These are phyloP conservation scores for Benincasa hispida DNA, from an alignment of 306 rosid species.

Conservation along the genomic window DNA sequence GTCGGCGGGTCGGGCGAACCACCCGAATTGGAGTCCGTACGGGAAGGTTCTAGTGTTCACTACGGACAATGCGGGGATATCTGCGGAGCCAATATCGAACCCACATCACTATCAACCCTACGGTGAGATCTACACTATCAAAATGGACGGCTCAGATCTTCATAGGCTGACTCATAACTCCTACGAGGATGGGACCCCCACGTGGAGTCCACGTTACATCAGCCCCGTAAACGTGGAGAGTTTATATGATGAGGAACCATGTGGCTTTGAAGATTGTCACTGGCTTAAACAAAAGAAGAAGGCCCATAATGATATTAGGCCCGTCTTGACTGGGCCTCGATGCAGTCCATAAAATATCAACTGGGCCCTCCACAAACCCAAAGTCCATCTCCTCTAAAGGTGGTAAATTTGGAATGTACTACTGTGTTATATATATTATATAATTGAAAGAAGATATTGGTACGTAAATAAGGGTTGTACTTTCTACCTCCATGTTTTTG, in stretches of 20 bases:
- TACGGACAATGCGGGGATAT: constrained; percentile 54
- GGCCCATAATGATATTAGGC: neutral
- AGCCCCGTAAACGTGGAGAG: constrained; percentile 31
- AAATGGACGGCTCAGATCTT: constrained; percentile 58
- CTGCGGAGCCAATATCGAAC: constrained; percentile 84
- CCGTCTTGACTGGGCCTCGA: constrained; percentile 4
- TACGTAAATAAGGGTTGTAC: neutral
- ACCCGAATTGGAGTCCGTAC: constrained; percentile 69
- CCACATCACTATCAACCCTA: constrained; percentile 74
- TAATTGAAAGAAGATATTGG: neutral
- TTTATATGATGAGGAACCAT: constrained; percentile 26
- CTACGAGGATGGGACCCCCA: constrained; percentile 75
- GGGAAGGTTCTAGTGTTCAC: constrained; percentile 49
- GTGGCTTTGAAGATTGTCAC: constrained; percentile 55
- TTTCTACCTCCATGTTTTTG: no score
- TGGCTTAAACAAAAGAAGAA: constrained; percentile 47
- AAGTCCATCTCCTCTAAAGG: no score
- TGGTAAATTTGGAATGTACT: no score
- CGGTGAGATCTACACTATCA: constrained; percentile 59
- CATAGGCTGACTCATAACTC: constrained; percentile 64
- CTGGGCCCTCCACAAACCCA: neutral
- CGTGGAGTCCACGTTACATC: constrained; percentile 46
- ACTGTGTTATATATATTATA: no score
- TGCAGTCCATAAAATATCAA: constrained; percentile 13
- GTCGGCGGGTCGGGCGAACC: constrained; percentile 52